A percentile compares a stretch with the other conserved stretches of the same genome.
These are phyloP conservation scores for Diaporthe capsici DNA, from an alignment of 2,329 filamentous ascomycete genomes.

Conservation along the genomic window DNA sequence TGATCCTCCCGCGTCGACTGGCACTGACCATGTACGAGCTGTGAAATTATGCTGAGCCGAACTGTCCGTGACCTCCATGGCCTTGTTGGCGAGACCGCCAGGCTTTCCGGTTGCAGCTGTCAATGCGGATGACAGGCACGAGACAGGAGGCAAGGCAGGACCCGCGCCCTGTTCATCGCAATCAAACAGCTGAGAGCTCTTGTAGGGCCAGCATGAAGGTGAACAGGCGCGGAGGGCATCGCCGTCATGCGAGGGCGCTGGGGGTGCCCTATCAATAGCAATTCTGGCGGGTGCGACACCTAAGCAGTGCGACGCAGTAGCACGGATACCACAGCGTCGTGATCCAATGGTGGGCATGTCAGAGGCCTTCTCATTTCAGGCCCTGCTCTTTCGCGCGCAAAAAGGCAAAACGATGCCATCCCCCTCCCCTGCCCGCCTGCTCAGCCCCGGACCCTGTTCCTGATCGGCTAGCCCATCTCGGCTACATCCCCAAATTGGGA, in stretches of 20 bases:
- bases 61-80: conserved; percentile 25
- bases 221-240: neutral
- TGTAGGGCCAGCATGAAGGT: conserved; percentile 18
- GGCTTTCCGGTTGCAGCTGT: conserved; percentile 5
- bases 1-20: conserved; percentile 16
- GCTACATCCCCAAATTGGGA: conserved; percentile 31
- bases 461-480: conserved; percentile 33
- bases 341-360: conserved; percentile 29
- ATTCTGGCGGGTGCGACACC: conserved; percentile 3
- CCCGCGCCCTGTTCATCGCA: conserved; percentile 30
- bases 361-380: conserved; percentile 31
- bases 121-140: conserved; percentile 18
- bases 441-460: conserved; percentile 22
- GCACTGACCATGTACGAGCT: conserved; percentile 27
- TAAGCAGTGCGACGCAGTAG: conserved; percentile 23
- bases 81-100: neutral
- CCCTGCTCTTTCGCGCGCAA: conserved; percentile 22
- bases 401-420: conserved; percentile 27
- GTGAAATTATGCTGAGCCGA: conserved; percentile 25
- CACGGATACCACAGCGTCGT: conserved; percentile 32
- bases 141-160: neutral
- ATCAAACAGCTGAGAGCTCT: conserved; percentile 12
- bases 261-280: conserved; percentile 23
- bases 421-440: conserved; percentile 3
- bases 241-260: conserved; percentile 1